Evolutionary conservation across 345 rosid species (phyloP).

Genomic region (Geranium brycei): DNA sequence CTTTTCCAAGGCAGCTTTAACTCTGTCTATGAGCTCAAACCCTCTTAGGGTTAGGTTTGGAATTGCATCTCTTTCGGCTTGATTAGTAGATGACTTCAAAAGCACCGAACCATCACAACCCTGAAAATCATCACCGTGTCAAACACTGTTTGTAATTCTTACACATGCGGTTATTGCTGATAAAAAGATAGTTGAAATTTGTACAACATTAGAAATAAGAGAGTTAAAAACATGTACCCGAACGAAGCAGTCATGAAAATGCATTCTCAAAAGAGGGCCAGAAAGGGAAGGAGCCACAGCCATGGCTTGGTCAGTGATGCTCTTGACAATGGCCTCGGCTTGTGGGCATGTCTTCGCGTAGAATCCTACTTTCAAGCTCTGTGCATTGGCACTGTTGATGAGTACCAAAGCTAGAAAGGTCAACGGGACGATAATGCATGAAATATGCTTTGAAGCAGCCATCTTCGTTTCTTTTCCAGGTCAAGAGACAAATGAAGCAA

Average conservation of each 20-base stretch:
- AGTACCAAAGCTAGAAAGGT: constrained; percentile 10
- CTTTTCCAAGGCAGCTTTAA: constrained; percentile 44
- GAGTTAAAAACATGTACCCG: constrained; percentile 22
- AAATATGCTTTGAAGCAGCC: constrained; percentile 20
- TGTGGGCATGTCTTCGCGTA: constrained; percentile 33
- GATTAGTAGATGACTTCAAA: constrained; percentile 32
- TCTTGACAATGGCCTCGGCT: constrained; percentile 37
- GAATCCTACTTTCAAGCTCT: constrained; percentile 39
- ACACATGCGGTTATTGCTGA: no score
- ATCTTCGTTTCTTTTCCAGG: constrained; percentile 4
- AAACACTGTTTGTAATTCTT: no score
- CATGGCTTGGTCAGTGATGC: constrained; percentile 16
- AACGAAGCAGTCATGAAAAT: constrained; percentile 76
- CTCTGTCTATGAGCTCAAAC: constrained; percentile 40
- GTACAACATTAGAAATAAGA: no score
- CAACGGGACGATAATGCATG: constrained; percentile 16
- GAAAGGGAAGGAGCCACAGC: constrained; percentile 33
- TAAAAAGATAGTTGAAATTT: no score
- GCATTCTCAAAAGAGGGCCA: constrained; percentile 56
- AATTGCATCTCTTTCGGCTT: constrained; percentile 36
- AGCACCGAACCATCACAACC: constrained; percentile 81
- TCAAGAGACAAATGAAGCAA: no score
- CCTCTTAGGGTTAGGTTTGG: constrained; percentile 56
- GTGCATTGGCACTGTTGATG: constrained; percentile 11
- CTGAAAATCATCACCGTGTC: constrained; percentile 14